Conservation (phyloP, 139 green algal species). For the Tetraselmis striata region DNA sequence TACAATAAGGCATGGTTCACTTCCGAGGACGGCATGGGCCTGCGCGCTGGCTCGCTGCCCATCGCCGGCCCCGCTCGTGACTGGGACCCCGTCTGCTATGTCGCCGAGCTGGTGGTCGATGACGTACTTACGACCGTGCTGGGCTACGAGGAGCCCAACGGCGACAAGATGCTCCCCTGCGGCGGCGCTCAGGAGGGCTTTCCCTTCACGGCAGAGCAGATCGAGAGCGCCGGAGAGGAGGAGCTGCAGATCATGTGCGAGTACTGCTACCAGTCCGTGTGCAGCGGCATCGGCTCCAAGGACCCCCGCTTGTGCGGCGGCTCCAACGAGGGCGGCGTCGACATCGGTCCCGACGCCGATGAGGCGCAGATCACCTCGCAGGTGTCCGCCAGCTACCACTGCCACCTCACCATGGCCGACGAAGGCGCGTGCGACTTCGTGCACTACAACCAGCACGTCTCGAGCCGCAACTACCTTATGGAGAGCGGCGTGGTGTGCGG, state of each 20-base stretch:
- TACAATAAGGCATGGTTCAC: neutral
- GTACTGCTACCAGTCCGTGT: neutral
- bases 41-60: neutral
- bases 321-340: neutral
- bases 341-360: neutral
- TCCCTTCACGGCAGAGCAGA: constrained; percentile 1
- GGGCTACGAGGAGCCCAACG: constrained; percentile 4
- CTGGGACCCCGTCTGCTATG: neutral
- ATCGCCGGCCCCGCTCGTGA: neutral
- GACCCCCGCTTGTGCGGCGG: neutral
- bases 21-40: neutral
- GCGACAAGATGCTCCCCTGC: neutral
- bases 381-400: neutral
- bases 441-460: neutral
- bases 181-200: neutral
- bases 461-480: neutral
- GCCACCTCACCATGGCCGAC: constrained; percentile 3
- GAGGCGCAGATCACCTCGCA: neutral
- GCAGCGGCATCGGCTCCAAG: neutral
- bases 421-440: neutral
- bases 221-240: neutral
- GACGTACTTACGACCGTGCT: neutral
- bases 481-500: constrained; percentile 1
- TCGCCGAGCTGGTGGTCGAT: neutral
- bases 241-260: neutral